Conservation (phyloP, 768 basidiomycete species). For the Mycena pura region DNA sequence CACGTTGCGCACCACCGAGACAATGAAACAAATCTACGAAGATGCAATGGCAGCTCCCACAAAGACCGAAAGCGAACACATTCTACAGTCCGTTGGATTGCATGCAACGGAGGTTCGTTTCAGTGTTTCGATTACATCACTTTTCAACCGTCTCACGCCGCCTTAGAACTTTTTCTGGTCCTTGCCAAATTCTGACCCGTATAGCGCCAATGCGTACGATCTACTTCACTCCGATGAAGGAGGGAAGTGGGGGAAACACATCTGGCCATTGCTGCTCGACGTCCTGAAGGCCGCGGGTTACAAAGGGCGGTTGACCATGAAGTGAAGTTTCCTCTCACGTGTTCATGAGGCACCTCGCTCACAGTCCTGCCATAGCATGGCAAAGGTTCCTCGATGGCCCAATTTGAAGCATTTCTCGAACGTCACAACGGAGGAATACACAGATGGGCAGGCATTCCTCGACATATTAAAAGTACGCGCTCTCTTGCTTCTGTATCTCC, state of each 20-base stretch:
- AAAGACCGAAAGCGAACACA: not conserved
- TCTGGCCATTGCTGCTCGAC: not conserved
- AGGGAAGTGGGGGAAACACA: constrained; percentile 23
- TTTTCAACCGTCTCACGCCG: not conserved
- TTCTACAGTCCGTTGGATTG: constrained; percentile 1
- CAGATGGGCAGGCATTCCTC: constrained; percentile 9
- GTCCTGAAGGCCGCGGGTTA: not conserved
- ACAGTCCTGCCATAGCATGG: not conserved
- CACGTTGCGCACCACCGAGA: not conserved
- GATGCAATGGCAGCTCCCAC: not conserved
- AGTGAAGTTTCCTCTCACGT: not conserved
- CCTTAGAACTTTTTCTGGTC: constrained; percentile 18
- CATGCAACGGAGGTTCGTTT: not conserved
- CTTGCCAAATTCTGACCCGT: constrained; percentile 13
- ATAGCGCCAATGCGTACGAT: constrained; percentile 8
- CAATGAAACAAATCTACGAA: not conserved
- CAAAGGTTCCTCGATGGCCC: constrained; percentile 9
- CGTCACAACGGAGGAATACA: constrained; percentile 13
- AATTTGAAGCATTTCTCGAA: constrained; percentile 15
- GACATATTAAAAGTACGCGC: constrained; percentile 16
- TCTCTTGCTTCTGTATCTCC: not conserved
- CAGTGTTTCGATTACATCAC: not conserved
- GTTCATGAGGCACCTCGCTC: not conserved
- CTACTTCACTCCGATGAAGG: constrained; percentile 15
- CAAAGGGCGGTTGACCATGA: constrained; percentile 1